Evolutionary conservation across 2,329 filamentous ascomycete genomes (phyloP), one percentile per base, ranked within the genome.

Genomic region (Fusarium sp.): DNA sequence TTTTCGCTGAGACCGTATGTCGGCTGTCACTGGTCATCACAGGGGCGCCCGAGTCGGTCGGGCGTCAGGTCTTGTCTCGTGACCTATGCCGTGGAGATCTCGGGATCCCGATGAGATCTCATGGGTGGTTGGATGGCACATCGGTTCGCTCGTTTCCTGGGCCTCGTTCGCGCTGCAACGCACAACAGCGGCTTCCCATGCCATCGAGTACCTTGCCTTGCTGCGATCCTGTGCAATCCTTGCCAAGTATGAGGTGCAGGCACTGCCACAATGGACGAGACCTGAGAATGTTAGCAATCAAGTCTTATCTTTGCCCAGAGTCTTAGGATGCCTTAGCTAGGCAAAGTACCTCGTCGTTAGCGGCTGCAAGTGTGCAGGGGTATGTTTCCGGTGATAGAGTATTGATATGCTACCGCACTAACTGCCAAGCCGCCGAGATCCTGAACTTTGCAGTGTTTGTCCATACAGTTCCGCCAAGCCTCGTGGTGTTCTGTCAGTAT

Each of bases 211-310:
- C 65, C 38, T 63, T 74, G 66, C 52, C 22, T 25, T 47, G 43
- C 43, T 57, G 62, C 63, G 63, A 61, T 45, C 30, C 60, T 47
- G 25, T 56, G 57, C 62, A 50, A 70, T 63, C 33, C 40, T 57
- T 37, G 70, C 71, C 73, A 77, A 74, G 72, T 37, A 66, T 57
- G 65, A 70, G 76, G 59, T 77, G 76, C 76, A 75, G 69, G 74
- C 76, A 78, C 76, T 78, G 76, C 76, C 76, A 66, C 76, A 35
- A 66, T 68, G 65, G 65, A 59, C 65, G 70, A 66, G 68, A 72
- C 66, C 59, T 65, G 47, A 66, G 27, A 27, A 58, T 78, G 76
- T 78, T 78, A 78, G 76, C 69, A 67, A 61, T 25, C 22, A 61
- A 35, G 37, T 71, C 68, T 74, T 69, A 70, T 70, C 67, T 73